Evolutionary conservation across 2,329 filamentous ascomycete genomes (phyloP).

Genomic region (Aspergillus pseudotamarii): DNA sequence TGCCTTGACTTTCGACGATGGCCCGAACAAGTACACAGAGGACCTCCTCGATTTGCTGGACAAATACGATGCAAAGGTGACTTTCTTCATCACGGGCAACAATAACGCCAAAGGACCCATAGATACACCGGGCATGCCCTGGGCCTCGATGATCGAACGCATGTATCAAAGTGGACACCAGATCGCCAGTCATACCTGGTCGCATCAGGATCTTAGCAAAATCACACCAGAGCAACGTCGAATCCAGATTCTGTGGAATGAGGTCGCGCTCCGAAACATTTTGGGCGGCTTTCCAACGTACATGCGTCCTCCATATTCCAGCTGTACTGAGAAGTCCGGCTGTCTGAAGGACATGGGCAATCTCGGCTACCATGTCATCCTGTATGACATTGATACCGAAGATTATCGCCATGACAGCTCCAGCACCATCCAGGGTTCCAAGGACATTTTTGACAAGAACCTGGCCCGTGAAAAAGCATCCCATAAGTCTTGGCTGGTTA

Average conservation of each 20-base stretch:
- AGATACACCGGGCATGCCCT: slow-evolving; percentile 43
- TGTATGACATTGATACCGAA: slow-evolving; percentile 51
- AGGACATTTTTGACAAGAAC: slow-evolving; percentile 43
- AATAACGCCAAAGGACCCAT: slow-evolving; percentile 51
- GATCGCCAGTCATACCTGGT: slow-evolving; percentile 57
- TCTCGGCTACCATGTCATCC: slow-evolving; percentile 54
- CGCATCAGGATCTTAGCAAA: slow-evolving; percentile 50
- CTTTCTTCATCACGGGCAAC: slow-evolving; percentile 65
- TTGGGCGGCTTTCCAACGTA: slow-evolving; percentile 55
- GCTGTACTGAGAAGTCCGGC: slow-evolving; percentile 38
- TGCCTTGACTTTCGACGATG: slow-evolving; percentile 70
- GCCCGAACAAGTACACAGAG: slow-evolving; percentile 63
- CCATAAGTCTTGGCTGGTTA: slow-evolving; percentile 43
- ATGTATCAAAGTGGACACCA: slow-evolving; percentile 53
- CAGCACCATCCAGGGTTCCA: slow-evolving; percentile 40
- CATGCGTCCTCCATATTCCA: slow-evolving; percentile 56
- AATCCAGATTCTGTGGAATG: slow-evolving; percentile 50
- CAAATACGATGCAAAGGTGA: slow-evolving; percentile 64
- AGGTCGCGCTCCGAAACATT: slow-evolving; percentile 51
- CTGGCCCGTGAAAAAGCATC: slow-evolving; percentile 28
- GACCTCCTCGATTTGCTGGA: slow-evolving; percentile 65
- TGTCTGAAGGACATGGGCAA: slow-evolving; percentile 47
- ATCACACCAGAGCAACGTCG: slow-evolving; percentile 41
- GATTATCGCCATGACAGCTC: slow-evolving; percentile 49
- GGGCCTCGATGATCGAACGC: slow-evolving; percentile 43